A percentile compares a stretch with the other conserved stretches of the same genome.
These are phyloP conservation scores for Alternaria sp. DNA, from an alignment of 2,329 filamentous ascomycete species.

Conservation along the genomic window DNA sequence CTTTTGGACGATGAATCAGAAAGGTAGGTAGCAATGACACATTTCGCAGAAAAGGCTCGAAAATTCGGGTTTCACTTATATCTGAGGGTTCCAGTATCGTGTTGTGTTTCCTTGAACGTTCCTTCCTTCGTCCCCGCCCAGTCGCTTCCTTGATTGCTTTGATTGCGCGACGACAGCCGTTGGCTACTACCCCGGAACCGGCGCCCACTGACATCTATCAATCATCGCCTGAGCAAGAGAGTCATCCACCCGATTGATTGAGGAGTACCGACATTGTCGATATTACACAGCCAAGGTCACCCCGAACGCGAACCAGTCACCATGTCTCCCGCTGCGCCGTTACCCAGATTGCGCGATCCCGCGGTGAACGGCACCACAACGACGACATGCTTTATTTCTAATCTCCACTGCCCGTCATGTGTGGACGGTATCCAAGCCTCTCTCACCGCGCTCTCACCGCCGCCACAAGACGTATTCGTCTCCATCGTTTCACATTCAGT, in stretches of 20 bases:
- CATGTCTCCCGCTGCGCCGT: constrained; percentile 24
- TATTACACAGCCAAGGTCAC: constrained; percentile 24
- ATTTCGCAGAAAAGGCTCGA: constrained; percentile 5
- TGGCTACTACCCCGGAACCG: constrained; percentile 21
- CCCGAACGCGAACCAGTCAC: background rate
- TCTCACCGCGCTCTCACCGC: constrained; percentile 57
- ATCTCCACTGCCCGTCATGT: constrained; percentile 81
- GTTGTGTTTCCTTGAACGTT: background rate
- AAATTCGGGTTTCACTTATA: background rate
- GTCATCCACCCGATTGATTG: constrained; percentile 4
- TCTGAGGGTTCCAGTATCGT: background rate
- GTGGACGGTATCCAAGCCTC: constrained; percentile 69
- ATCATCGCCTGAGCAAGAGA: constrained; percentile 19
- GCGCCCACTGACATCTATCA: constrained; percentile 14
- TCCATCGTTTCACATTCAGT: constrained; percentile 76
- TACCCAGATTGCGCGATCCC: constrained; percentile 17
- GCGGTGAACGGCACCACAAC: constrained; percentile 25
- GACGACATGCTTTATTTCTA: constrained; percentile 71
- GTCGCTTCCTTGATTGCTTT: constrained; percentile 28
- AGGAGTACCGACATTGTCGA: constrained; percentile 10
- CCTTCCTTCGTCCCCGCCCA: constrained; percentile 14
- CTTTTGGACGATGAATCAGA: constrained; percentile 1
- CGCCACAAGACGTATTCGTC: constrained; percentile 66
- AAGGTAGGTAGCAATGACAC: constrained; percentile 20
- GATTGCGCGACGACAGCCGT: constrained; percentile 27